Conservation (phyloP, 345 rosid species). For the Arabidopsis thaliana region DNA sequence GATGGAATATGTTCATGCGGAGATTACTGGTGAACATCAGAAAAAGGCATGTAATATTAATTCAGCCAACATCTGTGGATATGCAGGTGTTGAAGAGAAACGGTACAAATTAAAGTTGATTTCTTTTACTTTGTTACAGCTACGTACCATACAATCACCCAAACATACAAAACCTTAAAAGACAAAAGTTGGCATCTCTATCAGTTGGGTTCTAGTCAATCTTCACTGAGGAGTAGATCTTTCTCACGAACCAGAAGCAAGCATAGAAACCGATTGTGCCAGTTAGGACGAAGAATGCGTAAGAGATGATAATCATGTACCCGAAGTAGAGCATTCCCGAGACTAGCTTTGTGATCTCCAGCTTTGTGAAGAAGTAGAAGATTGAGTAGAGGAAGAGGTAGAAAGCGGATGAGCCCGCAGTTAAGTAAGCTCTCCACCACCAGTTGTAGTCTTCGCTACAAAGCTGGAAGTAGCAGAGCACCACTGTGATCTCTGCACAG, state of each 20-base stretch:
- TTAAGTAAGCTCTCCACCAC: slow-evolving; percentile 99
- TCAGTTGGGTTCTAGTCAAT: slow-evolving; percentile 65
- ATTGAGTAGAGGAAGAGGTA: slow-evolving; percentile 95
- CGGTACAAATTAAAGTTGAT: slow-evolving; percentile 32
- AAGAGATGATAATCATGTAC: slow-evolving; percentile 86
- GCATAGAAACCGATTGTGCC: slow-evolving; percentile 97
- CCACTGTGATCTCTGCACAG: slow-evolving; percentile 92
- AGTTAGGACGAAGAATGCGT: slow-evolving; percentile 89
- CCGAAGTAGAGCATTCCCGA: slow-evolving; percentile 94
- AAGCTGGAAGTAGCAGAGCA: slow-evolving; percentile 96
- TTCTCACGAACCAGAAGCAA: slow-evolving; percentile 95
- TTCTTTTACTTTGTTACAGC: slow-evolving; percentile 43
- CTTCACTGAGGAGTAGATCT: slow-evolving; percentile 94
- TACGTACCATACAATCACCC: slow-evolving; percentile 39
- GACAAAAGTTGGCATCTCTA: slow-evolving; percentile 39
- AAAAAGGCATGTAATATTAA: slow-evolving; percentile 32
- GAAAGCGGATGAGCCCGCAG: slow-evolving; percentile 92
- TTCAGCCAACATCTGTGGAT: slow-evolving; percentile 32
- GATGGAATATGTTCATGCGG: slow-evolving; percentile 78
- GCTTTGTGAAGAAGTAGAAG: slow-evolving; percentile 95
- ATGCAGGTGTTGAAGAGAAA: slow-evolving; percentile 27
- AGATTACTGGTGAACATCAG: slow-evolving; percentile 70
- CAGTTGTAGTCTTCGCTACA: slow-evolving; percentile 96
- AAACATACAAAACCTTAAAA: slow-evolving; percentile 45
- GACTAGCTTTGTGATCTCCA: slow-evolving; percentile 89